These are phyloP conservation scores for Fennellomyces sp. DNA, from an alignment of 371 early-diverging fungal species.

Conservation along the genomic window DNA sequence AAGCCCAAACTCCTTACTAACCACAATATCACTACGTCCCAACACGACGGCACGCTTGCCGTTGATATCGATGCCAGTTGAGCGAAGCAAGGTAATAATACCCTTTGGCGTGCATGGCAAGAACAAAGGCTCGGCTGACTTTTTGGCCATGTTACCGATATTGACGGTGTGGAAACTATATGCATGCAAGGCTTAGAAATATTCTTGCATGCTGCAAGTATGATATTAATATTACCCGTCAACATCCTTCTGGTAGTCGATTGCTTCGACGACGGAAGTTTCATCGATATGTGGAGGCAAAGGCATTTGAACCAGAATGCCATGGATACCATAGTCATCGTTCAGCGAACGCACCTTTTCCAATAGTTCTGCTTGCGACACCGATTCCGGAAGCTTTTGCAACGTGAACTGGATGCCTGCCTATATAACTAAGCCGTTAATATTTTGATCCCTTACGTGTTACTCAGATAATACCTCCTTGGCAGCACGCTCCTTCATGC, in stretches of 20 bases:
- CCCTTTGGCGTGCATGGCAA: slow-evolving; percentile 93
- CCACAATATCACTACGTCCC: slow-evolving; percentile 92
- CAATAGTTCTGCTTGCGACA: slow-evolving; percentile 53
- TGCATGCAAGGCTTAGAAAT: too few relatives aligned
- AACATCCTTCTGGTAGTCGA: slow-evolving; percentile 87
- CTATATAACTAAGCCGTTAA: slow-evolving; percentile 24
- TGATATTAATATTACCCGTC: slow-evolving; percentile 76
- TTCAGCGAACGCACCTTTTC: slow-evolving; percentile 67
- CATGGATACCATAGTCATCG: slow-evolving; percentile 80
- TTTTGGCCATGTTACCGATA: slow-evolving; percentile 85
- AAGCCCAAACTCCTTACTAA: slow-evolving; percentile 4
- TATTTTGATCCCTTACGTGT: not conserved
- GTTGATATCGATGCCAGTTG: slow-evolving; percentile 60
- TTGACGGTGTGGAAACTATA: slow-evolving; percentile 86
- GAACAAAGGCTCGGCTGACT: slow-evolving; percentile 75
- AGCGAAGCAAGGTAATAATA: slow-evolving; percentile 76
- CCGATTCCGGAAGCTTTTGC: slow-evolving; percentile 46
- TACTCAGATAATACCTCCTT: slow-evolving; percentile 61
- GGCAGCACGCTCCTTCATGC: slow-evolving; percentile 88
- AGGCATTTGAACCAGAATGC: slow-evolving; percentile 92
- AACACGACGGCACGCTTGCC: slow-evolving; percentile 90
- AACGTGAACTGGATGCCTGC: slow-evolving; percentile 64
- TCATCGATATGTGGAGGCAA: slow-evolving; percentile 83
- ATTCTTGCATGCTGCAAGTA: too few relatives aligned
- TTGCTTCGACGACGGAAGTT: slow-evolving; percentile 75